phyloP scores from a whole-genome alignment of 306 rosid genomes.

The Trifolium fragiferum region DNA sequence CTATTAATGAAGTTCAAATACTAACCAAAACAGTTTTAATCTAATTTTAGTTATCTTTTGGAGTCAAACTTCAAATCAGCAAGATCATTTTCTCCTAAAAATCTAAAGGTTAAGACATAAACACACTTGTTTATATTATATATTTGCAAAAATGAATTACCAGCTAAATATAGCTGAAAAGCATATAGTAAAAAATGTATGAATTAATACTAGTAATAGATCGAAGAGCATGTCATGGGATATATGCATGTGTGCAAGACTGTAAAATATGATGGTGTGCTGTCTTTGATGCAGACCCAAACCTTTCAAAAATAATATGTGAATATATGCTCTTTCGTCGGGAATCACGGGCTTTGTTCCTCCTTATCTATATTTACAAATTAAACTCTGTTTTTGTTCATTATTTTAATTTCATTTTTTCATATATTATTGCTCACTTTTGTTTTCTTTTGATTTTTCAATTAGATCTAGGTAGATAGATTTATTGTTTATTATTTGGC shows the following conservation, averaged over 20 bases:
- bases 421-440: slow-evolving; percentile 17
- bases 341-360: slow-evolving; percentile 80
- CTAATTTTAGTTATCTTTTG: too few species aligned
- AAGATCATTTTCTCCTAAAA: too few species aligned
- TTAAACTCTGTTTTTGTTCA: slow-evolving; percentile 23
- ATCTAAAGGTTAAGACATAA: too few species aligned
- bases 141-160: slow-evolving; percentile 13
- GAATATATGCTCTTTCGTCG: slow-evolving; percentile 48
- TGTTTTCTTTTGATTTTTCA: slow-evolving; percentile 32
- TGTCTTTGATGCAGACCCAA: slow-evolving; percentile 60
- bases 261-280: slow-evolving; percentile 52
- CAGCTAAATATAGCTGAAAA: background rate
- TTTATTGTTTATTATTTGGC: background rate
- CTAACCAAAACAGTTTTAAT: too few species aligned
- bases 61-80: background rate
- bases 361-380: slow-evolving; percentile 38
- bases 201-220: slow-evolving; percentile 34
- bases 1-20: too few species aligned
- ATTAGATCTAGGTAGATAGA: slow-evolving; percentile 16
- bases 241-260: slow-evolving; percentile 47
- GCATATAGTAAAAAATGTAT: slow-evolving; percentile 35
- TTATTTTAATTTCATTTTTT: slow-evolving; percentile 35
- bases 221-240: slow-evolving; percentile 47
- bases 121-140: background rate
- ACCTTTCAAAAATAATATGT: slow-evolving; percentile 44